Evolutionary conservation across 2,329 filamentous ascomycete species (phyloP), one percentile per base, ranked within the genome.

Genomic region (Talaromyces piceae): DNA sequence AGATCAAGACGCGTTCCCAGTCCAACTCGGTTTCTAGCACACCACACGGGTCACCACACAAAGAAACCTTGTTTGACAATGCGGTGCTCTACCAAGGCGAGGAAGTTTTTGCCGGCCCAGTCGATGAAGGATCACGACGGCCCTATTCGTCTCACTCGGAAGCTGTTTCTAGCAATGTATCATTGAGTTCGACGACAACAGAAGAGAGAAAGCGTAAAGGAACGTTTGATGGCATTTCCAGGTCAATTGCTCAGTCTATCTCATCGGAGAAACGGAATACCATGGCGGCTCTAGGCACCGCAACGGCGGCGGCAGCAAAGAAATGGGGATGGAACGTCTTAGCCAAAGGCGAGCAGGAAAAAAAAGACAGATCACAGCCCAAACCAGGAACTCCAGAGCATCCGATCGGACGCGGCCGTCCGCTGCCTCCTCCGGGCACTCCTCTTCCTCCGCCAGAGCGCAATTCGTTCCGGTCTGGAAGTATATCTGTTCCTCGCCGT

Each of bases 341-440:
- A 44, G 68, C 66, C 30, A 73, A 68, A 58, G 61, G 58, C 26
- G 67, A 74, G n/a, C 55, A 61, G 30, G 71, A 63, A 28, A 64
- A 63, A 3, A 68, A 66, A 12, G 74, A 76, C 23, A 66, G 64
- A 4, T 63, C 66, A 45, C 58, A 63, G 30, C 49, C 47, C 6
- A 58, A 63, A 53, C 64, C 69, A 6, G 67, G 65, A 43, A 81
- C 54, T 66, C 81, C 69, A 57, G 79, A 70, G 57, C 80, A 88
- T 59, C 89, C 89, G 2, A 89, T 94, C 73, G 90, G 90, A 1
- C 80, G 89, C 33, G 89, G 89, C 0, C 84, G 86, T 59, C 89
- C 89, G 1, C 73, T 95, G 16, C 89, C 88, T 44, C 88, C 89
- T 7, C 87, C 86, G 2, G 90, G 89, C 2, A 83, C 79, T 41